Evolutionary conservation across 495 filamentous ascomycete species (phyloP), one percentile per base, ranked within the genome.

Genomic region (Talaromyces ruber): DNA sequence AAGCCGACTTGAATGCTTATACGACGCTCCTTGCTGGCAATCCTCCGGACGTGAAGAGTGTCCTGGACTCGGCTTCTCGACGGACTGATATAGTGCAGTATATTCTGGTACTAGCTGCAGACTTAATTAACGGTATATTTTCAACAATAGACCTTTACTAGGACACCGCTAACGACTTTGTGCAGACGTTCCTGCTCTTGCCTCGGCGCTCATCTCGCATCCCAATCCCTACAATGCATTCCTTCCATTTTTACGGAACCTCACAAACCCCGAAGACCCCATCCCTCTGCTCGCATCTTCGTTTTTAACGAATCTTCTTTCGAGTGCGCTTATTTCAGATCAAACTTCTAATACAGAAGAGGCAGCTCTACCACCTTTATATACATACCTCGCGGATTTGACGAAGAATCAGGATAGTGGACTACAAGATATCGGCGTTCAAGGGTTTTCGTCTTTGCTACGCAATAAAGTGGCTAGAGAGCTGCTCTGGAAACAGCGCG

Each of bases 341-440:
- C 87, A 87, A 63, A 70, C 79, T 4, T 76, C 76, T 9, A 61
- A 77, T 5, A 73, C 82, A 25, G 89, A 89, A 37, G 81, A 88
- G n/a, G 82, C 88, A 66, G 92, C 94, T 25, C 79, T 98, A 45
- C 88, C 92, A n/a, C 80, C 90, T 68, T 78, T 98, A 30, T 93
- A 93, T 75, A 84, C 79, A 68, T 97, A 96, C 74, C 84, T 98
- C 43, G 87, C 91, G n/a, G 82, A 83, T 43, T 78, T 81, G 59
- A 86, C 89, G 59, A 90, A 91, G 75, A 91, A 85, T 69, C 81
- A 90, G 56, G 92, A 92, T 68, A 89, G 89, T 61, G 91, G 91
- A 21, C 81, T 97, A 22, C 94, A 98, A 72, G 95, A 99, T 68
- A 96, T 97, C 72, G 93, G 91, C 5, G 92, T 98, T 9, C 88